A percentile compares a stretch with the other conserved stretches of the same genome.
phyloP scores from a whole-genome alignment of 2,329 filamentous ascomycete genomes.

The Setomelanomma holmii region DNA sequence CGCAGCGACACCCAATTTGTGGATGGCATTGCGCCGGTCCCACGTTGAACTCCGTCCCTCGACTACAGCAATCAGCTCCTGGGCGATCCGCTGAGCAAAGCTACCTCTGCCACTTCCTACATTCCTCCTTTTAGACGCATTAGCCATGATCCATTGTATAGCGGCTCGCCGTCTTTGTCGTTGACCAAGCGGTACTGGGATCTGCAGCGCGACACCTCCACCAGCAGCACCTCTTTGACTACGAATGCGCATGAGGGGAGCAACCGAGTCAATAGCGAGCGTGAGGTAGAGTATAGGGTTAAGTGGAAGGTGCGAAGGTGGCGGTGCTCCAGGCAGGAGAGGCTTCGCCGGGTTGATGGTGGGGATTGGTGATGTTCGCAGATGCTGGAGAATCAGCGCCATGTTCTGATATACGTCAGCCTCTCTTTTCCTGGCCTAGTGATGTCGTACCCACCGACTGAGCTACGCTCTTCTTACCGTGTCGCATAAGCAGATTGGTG shows the following conservation, averaged over 20 bases:
- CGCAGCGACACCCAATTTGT: constrained; percentile 80
- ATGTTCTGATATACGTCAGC: constrained; percentile 70
- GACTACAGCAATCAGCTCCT: constrained; percentile 85
- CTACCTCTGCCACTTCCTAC: constrained; percentile 73
- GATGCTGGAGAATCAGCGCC: constrained; percentile 78
- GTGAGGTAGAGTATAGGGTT: constrained; percentile 90
- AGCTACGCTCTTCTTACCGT: constrained; percentile 90
- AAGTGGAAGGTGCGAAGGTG: constrained; percentile 79
- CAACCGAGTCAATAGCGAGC: constrained; percentile 89
- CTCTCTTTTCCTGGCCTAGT: constrained; percentile 13
- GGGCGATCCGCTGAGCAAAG: constrained; percentile 79
- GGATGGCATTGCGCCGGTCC: constrained; percentile 78
- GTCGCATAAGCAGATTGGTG: constrained; percentile 86
- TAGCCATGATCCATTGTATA: constrained; percentile 87
- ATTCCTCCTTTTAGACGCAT: constrained; percentile 79
- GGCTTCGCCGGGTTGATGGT: constrained; percentile 73
- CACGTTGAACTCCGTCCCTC: constrained; percentile 85
- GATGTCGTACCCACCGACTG: constrained; percentile 70
- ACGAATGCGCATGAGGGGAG: constrained; percentile 83
- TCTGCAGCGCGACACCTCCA: constrained; percentile 82
- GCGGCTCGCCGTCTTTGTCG: constrained; percentile 80
- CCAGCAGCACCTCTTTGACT: constrained; percentile 79
- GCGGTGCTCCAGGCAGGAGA: constrained; percentile 78
- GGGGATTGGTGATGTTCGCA: constrained; percentile 84
- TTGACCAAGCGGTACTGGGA: constrained; percentile 77